phyloP scores from a whole-genome alignment of 2,329 filamentous ascomycete species.

The Ceratocystis variospora region DNA sequence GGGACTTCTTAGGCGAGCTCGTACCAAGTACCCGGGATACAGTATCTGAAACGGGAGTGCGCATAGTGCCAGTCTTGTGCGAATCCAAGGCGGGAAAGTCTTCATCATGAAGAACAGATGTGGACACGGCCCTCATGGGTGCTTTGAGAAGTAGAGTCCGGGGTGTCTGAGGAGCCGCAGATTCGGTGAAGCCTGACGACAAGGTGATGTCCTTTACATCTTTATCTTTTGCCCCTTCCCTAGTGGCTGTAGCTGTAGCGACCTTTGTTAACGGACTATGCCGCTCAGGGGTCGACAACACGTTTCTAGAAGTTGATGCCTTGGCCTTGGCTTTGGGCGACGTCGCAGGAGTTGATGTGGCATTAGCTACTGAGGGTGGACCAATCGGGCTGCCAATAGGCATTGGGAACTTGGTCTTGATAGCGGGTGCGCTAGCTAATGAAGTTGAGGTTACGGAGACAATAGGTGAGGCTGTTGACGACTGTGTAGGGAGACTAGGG shows the following conservation, averaged over 20 bases:
- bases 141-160: conserved; percentile 20
- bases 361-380: not conserved
- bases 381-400: not conserved
- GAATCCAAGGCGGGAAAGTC: conserved; percentile 38
- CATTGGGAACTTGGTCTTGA: not conserved
- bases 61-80: conserved; percentile 1
- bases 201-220: conserved; percentile 19
- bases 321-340: conserved; percentile 24
- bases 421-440: not conserved
- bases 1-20: conserved; percentile 9
- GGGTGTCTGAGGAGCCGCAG: conserved; percentile 26
- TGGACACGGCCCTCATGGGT: conserved; percentile 17
- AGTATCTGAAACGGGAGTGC: not conserved
- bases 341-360: not conserved
- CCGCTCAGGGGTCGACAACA: conserved; percentile 14
- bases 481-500: not conserved
- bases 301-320: not conserved
- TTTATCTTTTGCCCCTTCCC: conserved; percentile 1
- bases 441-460: not conserved
- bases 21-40: not conserved
- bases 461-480: not conserved
- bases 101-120: conserved; percentile 38
- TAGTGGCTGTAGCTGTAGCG: conserved; percentile 4
- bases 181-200: conserved; percentile 23
- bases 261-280: conserved; percentile 10